Conservation (phyloP, 106 monocot genomes). For the Acorus gramineus region DNA sequence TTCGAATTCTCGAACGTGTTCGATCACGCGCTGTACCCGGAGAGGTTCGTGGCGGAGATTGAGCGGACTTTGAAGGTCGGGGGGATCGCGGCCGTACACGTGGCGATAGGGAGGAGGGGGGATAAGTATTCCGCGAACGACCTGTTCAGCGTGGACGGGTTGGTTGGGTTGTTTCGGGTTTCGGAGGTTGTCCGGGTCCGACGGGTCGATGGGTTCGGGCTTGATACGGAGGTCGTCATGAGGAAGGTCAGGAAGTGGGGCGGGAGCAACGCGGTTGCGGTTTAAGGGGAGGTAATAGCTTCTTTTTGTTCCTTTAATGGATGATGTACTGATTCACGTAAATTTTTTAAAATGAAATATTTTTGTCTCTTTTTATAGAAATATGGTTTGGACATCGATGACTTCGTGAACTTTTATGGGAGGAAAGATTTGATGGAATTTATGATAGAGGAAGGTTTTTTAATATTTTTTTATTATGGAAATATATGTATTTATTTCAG, state of each 20-base stretch:
- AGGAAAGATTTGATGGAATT: no score
- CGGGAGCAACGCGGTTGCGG: no score
- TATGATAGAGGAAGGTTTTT: no score
- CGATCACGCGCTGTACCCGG: constrained; percentile 90
- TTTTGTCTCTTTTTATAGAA: no score
- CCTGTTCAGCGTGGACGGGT: constrained; percentile 39
- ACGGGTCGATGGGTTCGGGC: constrained; percentile 71
- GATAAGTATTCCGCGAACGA: constrained; percentile 90
- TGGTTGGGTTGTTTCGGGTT: constrained; percentile 38
- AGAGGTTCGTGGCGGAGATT: constrained; percentile 53
- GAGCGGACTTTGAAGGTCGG: constrained; percentile 66
- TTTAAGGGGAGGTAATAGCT: no score
- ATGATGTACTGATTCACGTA: no score
- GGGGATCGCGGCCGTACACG: constrained; percentile 61
- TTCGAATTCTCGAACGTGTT: constrained; percentile 97
- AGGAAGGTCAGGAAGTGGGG: constrained; percentile 14
- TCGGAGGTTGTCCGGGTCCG: constrained; percentile 40
- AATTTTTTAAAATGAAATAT: no score
- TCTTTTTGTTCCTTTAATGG: no score
- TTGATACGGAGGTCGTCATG: constrained; percentile 73
- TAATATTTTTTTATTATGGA: no score
- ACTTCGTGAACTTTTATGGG: no score
- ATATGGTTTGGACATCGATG: no score
- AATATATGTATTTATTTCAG: no score
- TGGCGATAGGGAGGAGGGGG: constrained; percentile 51